Conservation (phyloP, 2,329 filamentous ascomycete species). For the Neonectria faginata region DNA sequence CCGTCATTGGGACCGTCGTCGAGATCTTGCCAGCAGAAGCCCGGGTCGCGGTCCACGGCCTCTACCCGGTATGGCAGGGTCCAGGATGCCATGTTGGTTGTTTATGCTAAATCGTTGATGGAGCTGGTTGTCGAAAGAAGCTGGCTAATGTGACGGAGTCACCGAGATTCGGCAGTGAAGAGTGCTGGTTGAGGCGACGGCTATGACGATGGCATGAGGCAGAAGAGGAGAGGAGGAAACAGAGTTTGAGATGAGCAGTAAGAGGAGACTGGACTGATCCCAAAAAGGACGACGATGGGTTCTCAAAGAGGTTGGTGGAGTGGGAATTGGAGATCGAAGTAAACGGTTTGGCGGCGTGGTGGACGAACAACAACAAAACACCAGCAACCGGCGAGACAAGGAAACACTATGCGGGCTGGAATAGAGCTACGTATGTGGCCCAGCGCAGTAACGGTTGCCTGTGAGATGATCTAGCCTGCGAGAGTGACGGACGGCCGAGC, state of each 20-base stretch:
- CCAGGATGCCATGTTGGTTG: constrained; percentile 52
- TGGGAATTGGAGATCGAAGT: constrained; percentile 38
- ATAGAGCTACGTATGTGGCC: constrained; percentile 39
- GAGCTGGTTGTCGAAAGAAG: constrained; percentile 22
- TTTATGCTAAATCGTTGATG: constrained; percentile 19
- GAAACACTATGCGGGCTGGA: constrained; percentile 20
- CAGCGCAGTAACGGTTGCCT: constrained; percentile 43
- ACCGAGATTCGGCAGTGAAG: constrained; percentile 36
- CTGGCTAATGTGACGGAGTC: constrained; percentile 31
- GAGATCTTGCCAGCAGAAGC: constrained; percentile 52
- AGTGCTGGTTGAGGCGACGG: constrained; percentile 33
- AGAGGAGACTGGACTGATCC: constrained; percentile 36
- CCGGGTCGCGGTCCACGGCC: constrained; percentile 50
- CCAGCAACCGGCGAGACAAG: constrained; percentile 43
- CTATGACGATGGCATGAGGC: constrained; percentile 39
- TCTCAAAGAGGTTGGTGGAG: constrained; percentile 37
- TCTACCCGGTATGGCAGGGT: constrained; percentile 51
- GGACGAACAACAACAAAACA: constrained; percentile 34
- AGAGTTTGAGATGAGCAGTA: constrained; percentile 43
- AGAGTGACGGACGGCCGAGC: constrained; percentile 6
- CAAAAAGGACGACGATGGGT: constrained; percentile 37
- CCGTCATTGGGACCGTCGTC: constrained; percentile 47
- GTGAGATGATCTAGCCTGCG: constrained; percentile 9
- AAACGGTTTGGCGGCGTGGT: constrained; percentile 28
- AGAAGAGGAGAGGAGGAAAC: constrained; percentile 35